phyloP scores from a whole-genome alignment of 2,329 filamentous ascomycete species.

The Aspergillus sp. region DNA sequence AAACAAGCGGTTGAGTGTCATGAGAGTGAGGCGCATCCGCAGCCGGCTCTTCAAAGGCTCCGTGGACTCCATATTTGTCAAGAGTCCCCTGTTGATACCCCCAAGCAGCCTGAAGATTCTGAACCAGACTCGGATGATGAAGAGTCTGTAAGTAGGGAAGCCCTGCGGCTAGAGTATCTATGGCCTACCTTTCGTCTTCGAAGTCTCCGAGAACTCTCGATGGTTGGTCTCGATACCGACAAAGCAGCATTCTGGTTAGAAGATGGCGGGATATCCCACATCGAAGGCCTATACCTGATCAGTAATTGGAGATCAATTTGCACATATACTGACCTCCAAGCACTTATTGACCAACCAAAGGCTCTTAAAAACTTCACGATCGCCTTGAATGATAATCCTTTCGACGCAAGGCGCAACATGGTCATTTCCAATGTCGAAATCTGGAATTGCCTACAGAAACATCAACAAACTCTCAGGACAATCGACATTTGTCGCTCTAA shows the following conservation, averaged over 20 bases:
- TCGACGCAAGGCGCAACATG: neutral
- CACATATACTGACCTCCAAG: neutral
- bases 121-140: neutral
- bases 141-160: neutral
- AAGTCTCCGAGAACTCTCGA: neutral
- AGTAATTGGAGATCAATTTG: neutral
- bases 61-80: neutral
- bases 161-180: neutral
- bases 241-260: neutral
- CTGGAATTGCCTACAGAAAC: neutral
- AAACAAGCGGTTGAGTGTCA: neutral
- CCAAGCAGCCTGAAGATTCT: neutral
- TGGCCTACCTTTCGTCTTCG: neutral
- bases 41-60: neutral
- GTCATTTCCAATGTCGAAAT: neutral
- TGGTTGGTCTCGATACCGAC: neutral
- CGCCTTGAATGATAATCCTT: neutral
- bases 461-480: neutral
- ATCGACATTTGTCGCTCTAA: neutral
- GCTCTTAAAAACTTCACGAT: neutral
- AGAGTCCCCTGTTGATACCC: neutral
- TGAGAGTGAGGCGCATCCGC: neutral
- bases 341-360: neutral
- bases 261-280: neutral
- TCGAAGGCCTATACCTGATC: neutral